phyloP scores from a whole-genome alignment of 768 basidiomycete species.

The Suillus americanus region DNA sequence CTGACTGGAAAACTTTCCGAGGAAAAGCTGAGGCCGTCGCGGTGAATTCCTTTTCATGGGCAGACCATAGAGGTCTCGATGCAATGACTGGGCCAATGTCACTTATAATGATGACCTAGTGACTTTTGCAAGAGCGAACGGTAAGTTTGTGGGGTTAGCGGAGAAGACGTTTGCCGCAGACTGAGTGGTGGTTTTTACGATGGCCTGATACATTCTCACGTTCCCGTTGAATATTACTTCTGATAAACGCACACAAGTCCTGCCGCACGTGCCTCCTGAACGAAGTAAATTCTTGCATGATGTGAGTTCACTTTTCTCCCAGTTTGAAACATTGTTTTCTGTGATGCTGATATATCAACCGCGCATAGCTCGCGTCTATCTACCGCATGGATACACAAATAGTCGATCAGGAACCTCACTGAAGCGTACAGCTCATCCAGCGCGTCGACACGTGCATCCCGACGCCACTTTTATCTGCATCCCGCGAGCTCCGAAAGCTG shows the following conservation, averaged over 20 bases:
- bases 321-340: background rate
- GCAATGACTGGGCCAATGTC: slow-evolving; percentile 31
- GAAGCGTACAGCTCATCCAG: slow-evolving; percentile 80
- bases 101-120: slow-evolving; percentile 65
- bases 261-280: slow-evolving; percentile 80
- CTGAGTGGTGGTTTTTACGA: slow-evolving; percentile 44
- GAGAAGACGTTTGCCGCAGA: slow-evolving; percentile 85
- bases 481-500: slow-evolving; percentile 27
- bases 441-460: slow-evolving; percentile 84
- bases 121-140: slow-evolving; percentile 56
- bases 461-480: slow-evolving; percentile 50
- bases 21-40: no score
- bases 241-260: slow-evolving; percentile 64
- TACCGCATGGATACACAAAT: slow-evolving; percentile 85
- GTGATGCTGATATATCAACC: slow-evolving; percentile 1
- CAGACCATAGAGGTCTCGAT: no score
- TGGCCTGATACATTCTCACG: slow-evolving; percentile 9
- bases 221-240: slow-evolving; percentile 43
- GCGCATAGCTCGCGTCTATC: slow-evolving; percentile 60
- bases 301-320: slow-evolving; percentile 38
- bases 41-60: no score
- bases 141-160: slow-evolving; percentile 67
- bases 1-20: no score
- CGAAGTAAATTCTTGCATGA: slow-evolving; percentile 83
- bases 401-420: slow-evolving; percentile 89